These are phyloP conservation scores for Coemansia sp. DNA, from an alignment of 192 early-diverging fungal species.

Conservation along the genomic window DNA sequence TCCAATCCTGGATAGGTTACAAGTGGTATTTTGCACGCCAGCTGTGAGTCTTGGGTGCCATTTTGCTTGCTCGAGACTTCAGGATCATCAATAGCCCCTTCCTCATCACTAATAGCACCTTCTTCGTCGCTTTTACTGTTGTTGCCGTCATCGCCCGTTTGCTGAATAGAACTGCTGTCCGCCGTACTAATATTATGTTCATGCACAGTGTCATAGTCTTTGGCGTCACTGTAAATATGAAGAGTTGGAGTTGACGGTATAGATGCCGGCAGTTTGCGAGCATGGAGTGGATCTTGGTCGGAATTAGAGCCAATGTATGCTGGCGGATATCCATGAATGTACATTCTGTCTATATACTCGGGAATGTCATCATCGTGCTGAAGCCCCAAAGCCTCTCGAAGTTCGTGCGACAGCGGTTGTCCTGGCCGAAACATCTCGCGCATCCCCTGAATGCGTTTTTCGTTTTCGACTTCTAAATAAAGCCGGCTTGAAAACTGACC, in stretches of 20 bases:
- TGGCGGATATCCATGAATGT: slow-evolving; percentile 38
- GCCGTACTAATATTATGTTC: background rate
- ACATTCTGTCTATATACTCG: slow-evolving; percentile 37
- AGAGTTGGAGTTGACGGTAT: slow-evolving; percentile 23
- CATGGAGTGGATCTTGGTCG: slow-evolving; percentile 34
- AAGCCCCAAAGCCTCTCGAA: slow-evolving; percentile 33
- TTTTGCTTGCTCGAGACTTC: slow-evolving; percentile 4
- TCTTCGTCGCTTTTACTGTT: slow-evolving; percentile 7
- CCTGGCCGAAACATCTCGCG: slow-evolving; percentile 33
- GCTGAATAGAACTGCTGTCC: background rate
- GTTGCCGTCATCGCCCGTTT: background rate
- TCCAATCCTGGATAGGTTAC: slow-evolving; percentile 40
- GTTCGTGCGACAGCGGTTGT: slow-evolving; percentile 30
- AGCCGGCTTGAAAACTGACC: slow-evolving; percentile 32
- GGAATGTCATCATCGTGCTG: slow-evolving; percentile 22
- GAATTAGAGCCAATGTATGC: slow-evolving; percentile 32
- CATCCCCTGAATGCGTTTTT: slow-evolving; percentile 27
- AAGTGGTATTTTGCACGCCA: slow-evolving; percentile 25
- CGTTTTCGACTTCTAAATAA: slow-evolving; percentile 31
- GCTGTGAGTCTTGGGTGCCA: background rate
- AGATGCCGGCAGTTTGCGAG: background rate
- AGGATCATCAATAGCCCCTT: slow-evolving; percentile 25
- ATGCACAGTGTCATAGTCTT: slow-evolving; percentile 19
- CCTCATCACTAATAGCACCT: slow-evolving; percentile 33
- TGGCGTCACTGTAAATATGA: slow-evolving; percentile 21